These are phyloP conservation scores for Desmodesmus armatus DNA, from an alignment of 139 green algal species.

Conservation along the genomic window DNA sequence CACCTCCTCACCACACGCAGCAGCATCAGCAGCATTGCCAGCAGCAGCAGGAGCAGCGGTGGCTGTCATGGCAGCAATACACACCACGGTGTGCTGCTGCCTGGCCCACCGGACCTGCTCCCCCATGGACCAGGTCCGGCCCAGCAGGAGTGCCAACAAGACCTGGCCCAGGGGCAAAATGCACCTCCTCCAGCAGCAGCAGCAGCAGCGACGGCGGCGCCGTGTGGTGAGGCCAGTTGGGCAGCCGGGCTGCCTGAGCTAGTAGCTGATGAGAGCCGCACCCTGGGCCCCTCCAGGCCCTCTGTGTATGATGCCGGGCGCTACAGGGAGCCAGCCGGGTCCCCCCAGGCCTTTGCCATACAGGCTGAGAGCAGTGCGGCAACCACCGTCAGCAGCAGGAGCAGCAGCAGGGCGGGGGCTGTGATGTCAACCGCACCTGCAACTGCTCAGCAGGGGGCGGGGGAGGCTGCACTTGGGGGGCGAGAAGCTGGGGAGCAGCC, in stretches of 20 bases:
- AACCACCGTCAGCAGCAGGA: no score
- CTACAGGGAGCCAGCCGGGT: constrained; percentile 12
- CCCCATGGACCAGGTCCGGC: no score
- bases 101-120: no score
- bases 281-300: constrained; percentile 3
- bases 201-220: neutral
- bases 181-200: neutral
- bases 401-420: no score
- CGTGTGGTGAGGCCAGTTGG: neutral
- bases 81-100: no score
- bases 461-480: no score
- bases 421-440: no score
- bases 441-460: no score
- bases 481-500: neutral
- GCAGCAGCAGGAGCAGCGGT: no score
- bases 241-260: constrained; percentile 31
- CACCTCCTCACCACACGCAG: neutral
- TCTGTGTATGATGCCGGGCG: constrained; percentile 20
- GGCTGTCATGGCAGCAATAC: no score
- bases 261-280: constrained; percentile 28
- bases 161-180: no score
- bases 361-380: neutral
- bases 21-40: no score
- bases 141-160: constrained; percentile 1
- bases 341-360: neutral